Percentiles rank a stretch among this genome's conserved stretches.
Evolutionary conservation across 305 asterid genomes (phyloP).

Genomic region (Caryopteris hybrid): DNA sequence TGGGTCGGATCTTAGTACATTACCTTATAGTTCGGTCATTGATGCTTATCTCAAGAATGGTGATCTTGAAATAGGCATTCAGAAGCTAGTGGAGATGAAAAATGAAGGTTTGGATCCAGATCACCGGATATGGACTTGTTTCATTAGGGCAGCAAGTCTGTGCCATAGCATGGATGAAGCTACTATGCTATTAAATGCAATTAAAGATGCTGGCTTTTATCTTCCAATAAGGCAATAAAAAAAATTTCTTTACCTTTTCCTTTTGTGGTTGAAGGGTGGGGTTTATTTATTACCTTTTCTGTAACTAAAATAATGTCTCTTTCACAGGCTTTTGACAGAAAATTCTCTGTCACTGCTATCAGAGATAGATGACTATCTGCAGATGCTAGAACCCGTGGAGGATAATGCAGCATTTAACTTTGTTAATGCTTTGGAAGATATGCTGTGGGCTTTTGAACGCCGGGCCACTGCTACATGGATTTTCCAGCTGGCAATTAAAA

Average conservation of each 20-base stretch:
- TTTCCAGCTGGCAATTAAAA: constrained; percentile 84
- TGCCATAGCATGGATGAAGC: constrained; percentile 52
- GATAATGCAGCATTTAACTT: constrained; percentile 84
- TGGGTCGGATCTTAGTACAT: constrained; percentile 54
- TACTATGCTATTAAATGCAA: constrained; percentile 55
- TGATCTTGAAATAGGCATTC: constrained; percentile 55
- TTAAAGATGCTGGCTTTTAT: constrained; percentile 69
- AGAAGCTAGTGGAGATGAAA: constrained; percentile 70
- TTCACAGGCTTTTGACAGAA: constrained; percentile 67
- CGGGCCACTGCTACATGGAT: constrained; percentile 89
- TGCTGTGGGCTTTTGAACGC: constrained; percentile 88
- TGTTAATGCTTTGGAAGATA: constrained; percentile 87
- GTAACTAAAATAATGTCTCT: constrained; percentile 18
- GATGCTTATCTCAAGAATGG: constrained; percentile 91
- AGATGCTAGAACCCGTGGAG: constrained; percentile 54
- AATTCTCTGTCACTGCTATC: constrained; percentile 59
- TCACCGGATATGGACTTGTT: constrained; percentile 89
- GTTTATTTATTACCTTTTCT: constrained; percentile 17
- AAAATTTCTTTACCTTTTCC: constrained; percentile 10
- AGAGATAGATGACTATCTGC: constrained; percentile 68
- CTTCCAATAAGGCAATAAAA: constrained; percentile 80
- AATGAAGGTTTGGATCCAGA: constrained; percentile 74
- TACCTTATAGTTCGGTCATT: constrained; percentile 76
- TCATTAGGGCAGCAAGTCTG: constrained; percentile 77
- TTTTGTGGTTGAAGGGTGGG: constrained; percentile 8